A percentile compares a stretch with the other conserved stretches of the same genome.
Conservation (phyloP, 2,329 filamentous ascomycete genomes). For the Plectosphaerella sp. region DNA sequence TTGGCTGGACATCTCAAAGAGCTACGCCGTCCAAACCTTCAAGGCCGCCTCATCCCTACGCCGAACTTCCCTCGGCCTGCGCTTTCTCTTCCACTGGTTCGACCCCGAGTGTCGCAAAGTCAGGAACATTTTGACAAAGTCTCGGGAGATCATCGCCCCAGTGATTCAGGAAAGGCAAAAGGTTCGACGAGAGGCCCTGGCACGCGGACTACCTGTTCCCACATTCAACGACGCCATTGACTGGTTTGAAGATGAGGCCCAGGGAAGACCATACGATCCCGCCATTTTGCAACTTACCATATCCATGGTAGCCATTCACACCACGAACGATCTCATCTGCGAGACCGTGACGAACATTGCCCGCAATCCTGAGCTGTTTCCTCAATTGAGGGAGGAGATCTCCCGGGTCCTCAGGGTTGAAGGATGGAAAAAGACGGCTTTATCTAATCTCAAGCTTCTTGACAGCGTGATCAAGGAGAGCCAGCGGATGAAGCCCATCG, state of each 20-base stretch:
- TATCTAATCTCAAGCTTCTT: conserved; percentile 32
- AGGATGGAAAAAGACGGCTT: conserved; percentile 26
- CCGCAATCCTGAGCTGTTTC: conserved; percentile 31
- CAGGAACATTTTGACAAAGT: conserved; percentile 29
- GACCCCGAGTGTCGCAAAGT: conserved; percentile 18
- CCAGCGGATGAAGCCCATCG: conserved; percentile 17
- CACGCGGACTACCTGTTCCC: neutral
- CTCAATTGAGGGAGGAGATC: conserved; percentile 37
- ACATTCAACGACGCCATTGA: conserved; percentile 31
- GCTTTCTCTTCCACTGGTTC: neutral
- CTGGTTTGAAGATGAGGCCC: conserved; percentile 35
- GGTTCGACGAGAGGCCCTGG: conserved; percentile 9
- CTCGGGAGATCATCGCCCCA: conserved; percentile 27
- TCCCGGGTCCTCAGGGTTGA: conserved; percentile 24
- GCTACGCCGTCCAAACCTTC: conserved; percentile 11
- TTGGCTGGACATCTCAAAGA: conserved; percentile 40
- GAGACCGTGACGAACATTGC: conserved; percentile 34
- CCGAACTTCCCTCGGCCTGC: neutral
- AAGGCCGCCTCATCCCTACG: conserved; percentile 1
- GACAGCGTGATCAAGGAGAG: conserved; percentile 37
- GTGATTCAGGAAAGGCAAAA: conserved; percentile 16
- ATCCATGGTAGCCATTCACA: conserved; percentile 51
- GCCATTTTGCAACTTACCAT: conserved; percentile 72
- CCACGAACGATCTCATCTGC: conserved; percentile 29
- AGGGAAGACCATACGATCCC: conserved; percentile 60